These are phyloP conservation scores for Xanthoconium separans DNA, from an alignment of 1,284 basidiomycete species.

Conservation along the genomic window DNA sequence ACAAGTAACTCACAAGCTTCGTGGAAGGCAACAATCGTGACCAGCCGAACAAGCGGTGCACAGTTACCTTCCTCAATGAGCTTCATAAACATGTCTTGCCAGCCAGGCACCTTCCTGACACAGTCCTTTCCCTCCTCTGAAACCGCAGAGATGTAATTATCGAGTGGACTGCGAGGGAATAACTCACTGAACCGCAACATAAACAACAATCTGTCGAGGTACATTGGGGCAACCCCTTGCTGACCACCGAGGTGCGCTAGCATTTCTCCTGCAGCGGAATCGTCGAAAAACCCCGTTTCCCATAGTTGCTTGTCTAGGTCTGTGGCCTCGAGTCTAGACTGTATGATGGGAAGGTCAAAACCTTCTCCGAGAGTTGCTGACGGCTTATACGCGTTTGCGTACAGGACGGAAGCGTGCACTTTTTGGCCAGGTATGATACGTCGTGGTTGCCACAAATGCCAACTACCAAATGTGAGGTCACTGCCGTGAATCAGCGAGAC, in stretches of 20 bases:
- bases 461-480: conserved; percentile 10
- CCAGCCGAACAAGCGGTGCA: conserved; percentile 17
- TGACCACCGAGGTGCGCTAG: conserved; percentile 6
- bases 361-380: conserved; percentile 25
- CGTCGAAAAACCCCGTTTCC: conserved; percentile 28
- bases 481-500: not conserved
- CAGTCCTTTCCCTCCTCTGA: conserved; percentile 26
- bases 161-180: not conserved
- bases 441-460: conserved; percentile 20
- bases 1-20: conserved; percentile 22
- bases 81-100: conserved; percentile 7
- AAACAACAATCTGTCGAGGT: conserved; percentile 30
- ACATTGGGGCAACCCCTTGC: conserved; percentile 17
- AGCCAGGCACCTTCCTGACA: conserved; percentile 12
- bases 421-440: conserved; percentile 32
- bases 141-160: not conserved
- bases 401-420: conserved; percentile 30
- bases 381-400: conserved; percentile 25
- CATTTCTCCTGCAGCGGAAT: conserved; percentile 16
- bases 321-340: conserved; percentile 1
- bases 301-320: conserved; percentile 15
- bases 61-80: conserved; percentile 9
- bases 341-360: conserved; percentile 22
- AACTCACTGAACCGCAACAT: conserved; percentile 27
- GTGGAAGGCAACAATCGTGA: conserved; percentile 24